Conservation (phyloP, 495 filamentous ascomycete species). For the Monascus purpureus region DNA sequence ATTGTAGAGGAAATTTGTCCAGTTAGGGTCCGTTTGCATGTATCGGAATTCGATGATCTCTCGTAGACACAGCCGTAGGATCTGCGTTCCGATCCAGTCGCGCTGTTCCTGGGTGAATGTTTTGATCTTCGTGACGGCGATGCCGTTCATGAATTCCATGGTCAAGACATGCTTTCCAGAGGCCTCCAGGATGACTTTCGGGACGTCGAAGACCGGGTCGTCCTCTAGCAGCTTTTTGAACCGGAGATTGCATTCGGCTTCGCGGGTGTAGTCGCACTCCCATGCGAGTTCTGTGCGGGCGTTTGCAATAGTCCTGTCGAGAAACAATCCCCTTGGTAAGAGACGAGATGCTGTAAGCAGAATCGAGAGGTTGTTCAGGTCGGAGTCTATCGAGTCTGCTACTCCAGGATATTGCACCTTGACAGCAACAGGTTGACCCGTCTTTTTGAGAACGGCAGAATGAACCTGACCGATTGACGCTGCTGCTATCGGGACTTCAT, state of each 20-base stretch:
- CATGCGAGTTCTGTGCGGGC: constrained; percentile 84
- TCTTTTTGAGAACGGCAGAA: constrained; percentile 64
- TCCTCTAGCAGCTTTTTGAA: constrained; percentile 60
- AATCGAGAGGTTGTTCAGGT: constrained; percentile 81
- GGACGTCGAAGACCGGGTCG: constrained; percentile 68
- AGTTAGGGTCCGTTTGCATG: constrained; percentile 99
- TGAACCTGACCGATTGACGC: constrained; percentile 99
- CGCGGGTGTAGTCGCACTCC: constrained; percentile 93
- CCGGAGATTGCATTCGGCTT: constrained; percentile 61
- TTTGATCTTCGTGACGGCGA: constrained; percentile 72
- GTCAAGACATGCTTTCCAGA: constrained; percentile 80
- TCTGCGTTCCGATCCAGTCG: constrained; percentile 84
- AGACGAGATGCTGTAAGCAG: constrained; percentile 81
- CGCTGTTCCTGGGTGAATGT: constrained; percentile 64
- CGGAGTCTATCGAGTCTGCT: constrained; percentile 85
- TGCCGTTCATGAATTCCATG: constrained; percentile 78
- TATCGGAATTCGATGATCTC: constrained; percentile 88
- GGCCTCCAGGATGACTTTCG: constrained; percentile 61
- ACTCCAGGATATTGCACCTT: constrained; percentile 99
- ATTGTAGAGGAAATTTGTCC: constrained; percentile 99
- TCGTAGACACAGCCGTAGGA: constrained; percentile 81
- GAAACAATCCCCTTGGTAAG: constrained; percentile 80
- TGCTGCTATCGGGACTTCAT: constrained; percentile 85
- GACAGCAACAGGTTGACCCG: constrained; percentile 66
- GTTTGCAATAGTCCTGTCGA: constrained; percentile 95